Evolutionary conservation across 2,329 filamentous ascomycete species (phyloP).

Genomic region (Sclerotinia sclerotiorum): DNA sequence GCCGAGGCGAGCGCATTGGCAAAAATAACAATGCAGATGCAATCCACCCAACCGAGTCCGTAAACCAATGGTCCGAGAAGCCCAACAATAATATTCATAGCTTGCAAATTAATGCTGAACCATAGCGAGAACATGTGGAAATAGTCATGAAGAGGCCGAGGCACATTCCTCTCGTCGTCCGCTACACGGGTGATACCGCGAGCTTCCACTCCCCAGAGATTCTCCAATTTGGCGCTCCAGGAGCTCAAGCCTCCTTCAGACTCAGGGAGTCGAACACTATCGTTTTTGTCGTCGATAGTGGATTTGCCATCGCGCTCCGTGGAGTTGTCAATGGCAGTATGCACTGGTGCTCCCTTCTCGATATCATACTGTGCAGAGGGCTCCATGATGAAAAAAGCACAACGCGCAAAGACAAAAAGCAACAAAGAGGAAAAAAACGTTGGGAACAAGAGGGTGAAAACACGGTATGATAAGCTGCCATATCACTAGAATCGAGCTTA

Average conservation of each 20-base stretch:
- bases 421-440: slow-evolving; percentile 1
- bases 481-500: slow-evolving; percentile 10
- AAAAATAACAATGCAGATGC: slow-evolving; percentile 54
- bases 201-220: slow-evolving; percentile 45
- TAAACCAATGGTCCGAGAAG: slow-evolving; percentile 60
- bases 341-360: slow-evolving; percentile 23
- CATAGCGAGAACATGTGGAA: slow-evolving; percentile 57
- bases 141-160: slow-evolving; percentile 41
- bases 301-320: slow-evolving; percentile 17
- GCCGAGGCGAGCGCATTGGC: slow-evolving; percentile 54
- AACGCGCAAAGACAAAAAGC: not conserved
- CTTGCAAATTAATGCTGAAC: slow-evolving; percentile 60
- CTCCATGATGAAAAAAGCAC: slow-evolving; percentile 17
- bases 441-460: not conserved
- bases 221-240: slow-evolving; percentile 23
- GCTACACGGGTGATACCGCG: slow-evolving; percentile 59
- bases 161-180: slow-evolving; percentile 52
- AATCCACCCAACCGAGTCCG: slow-evolving; percentile 55
- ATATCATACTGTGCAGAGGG: slow-evolving; percentile 23
- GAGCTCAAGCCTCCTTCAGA: slow-evolving; percentile 14
- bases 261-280: not conserved
- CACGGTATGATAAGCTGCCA: not conserved
- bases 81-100: slow-evolving; percentile 61
- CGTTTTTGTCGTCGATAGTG: not conserved
- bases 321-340: slow-evolving; percentile 11